Evolutionary conservation across 2,329 filamentous ascomycete species (phyloP).

Genomic region (Pseudogymnoascus sp.): DNA sequence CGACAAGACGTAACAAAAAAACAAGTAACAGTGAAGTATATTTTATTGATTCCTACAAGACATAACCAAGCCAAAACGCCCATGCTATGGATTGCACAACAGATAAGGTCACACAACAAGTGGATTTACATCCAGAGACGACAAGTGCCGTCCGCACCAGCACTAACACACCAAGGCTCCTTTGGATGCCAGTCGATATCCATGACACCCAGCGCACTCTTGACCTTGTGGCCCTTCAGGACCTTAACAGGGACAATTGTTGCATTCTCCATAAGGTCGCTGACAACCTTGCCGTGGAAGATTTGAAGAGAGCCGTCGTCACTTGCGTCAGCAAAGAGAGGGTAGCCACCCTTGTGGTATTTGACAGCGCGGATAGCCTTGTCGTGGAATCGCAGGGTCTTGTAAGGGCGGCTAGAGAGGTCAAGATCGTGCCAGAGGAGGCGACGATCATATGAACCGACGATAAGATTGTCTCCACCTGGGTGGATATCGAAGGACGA

Average conservation of each 20-base stretch:
- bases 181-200: slow-evolving; percentile 93
- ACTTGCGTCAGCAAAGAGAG: slow-evolving; percentile 87
- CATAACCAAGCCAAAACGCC: slow-evolving; percentile 8
- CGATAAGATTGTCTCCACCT: slow-evolving; percentile 86
- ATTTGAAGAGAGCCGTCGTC: slow-evolving; percentile 93
- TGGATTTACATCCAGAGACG: slow-evolving; percentile 65
- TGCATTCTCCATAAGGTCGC: slow-evolving; percentile 90
- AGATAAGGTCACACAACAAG: background rate
- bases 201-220: slow-evolving; percentile 78
- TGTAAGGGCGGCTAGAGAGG: slow-evolving; percentile 81
- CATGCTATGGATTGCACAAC: slow-evolving; percentile 7
- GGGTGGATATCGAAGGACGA: slow-evolving; percentile 89
- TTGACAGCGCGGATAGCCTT: slow-evolving; percentile 85
- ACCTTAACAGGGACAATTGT: slow-evolving; percentile 96
- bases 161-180: slow-evolving; percentile 90
- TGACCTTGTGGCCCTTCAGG: slow-evolving; percentile 79
- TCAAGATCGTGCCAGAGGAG: slow-evolving; percentile 97
- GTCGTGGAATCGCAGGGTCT: slow-evolving; percentile 89
- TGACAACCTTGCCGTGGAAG: slow-evolving; percentile 93
- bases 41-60: slow-evolving; percentile 8
- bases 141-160: slow-evolving; percentile 87
- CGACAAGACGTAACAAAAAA: background rate
- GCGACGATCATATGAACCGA: slow-evolving; percentile 88
- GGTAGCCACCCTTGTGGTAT: slow-evolving; percentile 71
- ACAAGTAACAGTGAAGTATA: slow-evolving; percentile 1